phyloP scores from a whole-genome alignment of 2,329 filamentous ascomycete species.

The Paramyrothecium roridum region DNA sequence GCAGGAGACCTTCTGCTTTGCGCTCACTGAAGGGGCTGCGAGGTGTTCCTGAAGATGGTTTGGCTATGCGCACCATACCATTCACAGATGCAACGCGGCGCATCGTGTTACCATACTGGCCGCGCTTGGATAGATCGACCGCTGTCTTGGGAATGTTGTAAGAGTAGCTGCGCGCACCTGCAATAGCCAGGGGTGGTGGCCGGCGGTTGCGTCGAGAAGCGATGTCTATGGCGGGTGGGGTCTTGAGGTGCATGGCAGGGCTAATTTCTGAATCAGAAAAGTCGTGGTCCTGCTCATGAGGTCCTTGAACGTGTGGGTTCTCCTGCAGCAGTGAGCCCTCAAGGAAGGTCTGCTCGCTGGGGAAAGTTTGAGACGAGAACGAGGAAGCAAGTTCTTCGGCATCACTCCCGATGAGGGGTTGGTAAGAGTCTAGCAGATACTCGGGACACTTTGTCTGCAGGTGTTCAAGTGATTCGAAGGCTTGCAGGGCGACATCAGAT shows the following conservation, averaged over 20 bases:
- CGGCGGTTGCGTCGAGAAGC: constrained; percentile 48
- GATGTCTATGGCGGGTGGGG: constrained; percentile 50
- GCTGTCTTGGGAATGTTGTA: constrained; percentile 42
- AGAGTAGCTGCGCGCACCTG: constrained; percentile 40
- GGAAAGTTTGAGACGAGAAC: not conserved
- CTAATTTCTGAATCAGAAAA: constrained; percentile 11
- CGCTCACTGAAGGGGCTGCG: constrained; percentile 39
- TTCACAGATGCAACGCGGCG: constrained; percentile 52
- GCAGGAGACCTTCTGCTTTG: constrained; percentile 41
- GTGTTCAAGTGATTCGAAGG: not conserved
- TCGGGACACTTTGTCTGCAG: not conserved
- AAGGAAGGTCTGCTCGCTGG: not conserved
- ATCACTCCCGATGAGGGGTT: not conserved
- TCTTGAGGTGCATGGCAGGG: constrained; percentile 33
- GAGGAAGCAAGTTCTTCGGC: not conserved
- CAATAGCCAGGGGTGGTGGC: constrained; percentile 42
- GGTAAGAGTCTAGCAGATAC: not conserved
- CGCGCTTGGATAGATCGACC: constrained; percentile 41
- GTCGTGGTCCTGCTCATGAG: not conserved
- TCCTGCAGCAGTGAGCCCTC: constrained; percentile 7
- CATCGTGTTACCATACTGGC: constrained; percentile 45
- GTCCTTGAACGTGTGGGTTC: not conserved
- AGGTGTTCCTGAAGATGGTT: constrained; percentile 21
- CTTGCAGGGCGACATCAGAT: not conserved
- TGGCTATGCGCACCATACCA: constrained; percentile 33